A percentile compares a stretch with the other conserved stretches of the same genome.
phyloP scores from a whole-genome alignment of 2,329 filamentous ascomycete species.

The Cercospora sp. region DNA sequence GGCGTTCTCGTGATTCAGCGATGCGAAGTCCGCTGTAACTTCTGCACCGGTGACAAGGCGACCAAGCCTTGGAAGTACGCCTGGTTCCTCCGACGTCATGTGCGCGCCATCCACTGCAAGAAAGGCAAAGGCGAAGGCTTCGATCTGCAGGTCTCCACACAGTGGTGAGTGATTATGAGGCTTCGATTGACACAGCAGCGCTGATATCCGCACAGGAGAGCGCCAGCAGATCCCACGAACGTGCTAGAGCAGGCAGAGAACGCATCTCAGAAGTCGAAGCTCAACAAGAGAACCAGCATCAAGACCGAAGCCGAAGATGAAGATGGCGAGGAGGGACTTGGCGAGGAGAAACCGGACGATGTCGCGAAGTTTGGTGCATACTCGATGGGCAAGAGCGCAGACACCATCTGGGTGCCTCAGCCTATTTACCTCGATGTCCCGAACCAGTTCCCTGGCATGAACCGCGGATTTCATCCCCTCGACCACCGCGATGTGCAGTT shows the following conservation, averaged over 20 bases:
- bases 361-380: not conserved
- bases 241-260: not conserved
- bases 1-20: conserved; percentile 33
- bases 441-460: conserved; percentile 9
- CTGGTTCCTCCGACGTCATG: conserved; percentile 37
- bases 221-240: not conserved
- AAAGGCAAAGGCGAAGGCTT: conserved; percentile 19
- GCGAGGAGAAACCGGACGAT: not conserved
- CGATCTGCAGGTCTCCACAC: conserved; percentile 24
- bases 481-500: not conserved
- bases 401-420: conserved; percentile 7
- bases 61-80: conserved; percentile 32
- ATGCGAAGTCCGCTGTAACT: conserved; percentile 35
- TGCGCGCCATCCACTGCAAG: conserved; percentile 31
- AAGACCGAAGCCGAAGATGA: conserved; percentile 5
- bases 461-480: not conserved
- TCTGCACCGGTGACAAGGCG: conserved; percentile 24
- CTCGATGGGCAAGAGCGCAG: conserved; percentile 1
- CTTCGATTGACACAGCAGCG: not conserved
- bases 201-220: conserved; percentile 3
- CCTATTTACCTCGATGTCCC: not conserved
- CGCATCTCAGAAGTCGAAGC: not conserved
- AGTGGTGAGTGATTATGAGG: conserved; percentile 26
- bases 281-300: not conserved
- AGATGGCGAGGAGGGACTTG: not conserved